phyloP scores from a whole-genome alignment of 345 rosid genomes.

The Gossypium rotundifolium region DNA sequence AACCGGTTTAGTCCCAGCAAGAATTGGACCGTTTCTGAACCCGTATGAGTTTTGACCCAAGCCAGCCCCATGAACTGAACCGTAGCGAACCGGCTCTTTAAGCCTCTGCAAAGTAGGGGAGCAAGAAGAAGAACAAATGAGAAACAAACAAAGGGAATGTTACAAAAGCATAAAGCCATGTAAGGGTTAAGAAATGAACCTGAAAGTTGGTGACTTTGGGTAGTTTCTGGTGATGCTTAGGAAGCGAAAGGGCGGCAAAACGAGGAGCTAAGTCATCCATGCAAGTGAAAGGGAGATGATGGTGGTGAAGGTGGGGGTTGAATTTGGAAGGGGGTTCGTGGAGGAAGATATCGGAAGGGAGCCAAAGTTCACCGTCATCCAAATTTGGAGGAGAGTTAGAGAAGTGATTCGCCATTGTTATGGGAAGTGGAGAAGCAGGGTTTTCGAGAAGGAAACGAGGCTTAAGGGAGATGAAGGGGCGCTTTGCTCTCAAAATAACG shows the following conservation, averaged over 20 bases:
- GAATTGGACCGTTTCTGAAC: neutral
- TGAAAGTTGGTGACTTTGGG: conserved; percentile 7
- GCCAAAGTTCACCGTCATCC: conserved; percentile 34
- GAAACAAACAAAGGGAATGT: neutral
- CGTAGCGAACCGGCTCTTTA: conserved; percentile 3
- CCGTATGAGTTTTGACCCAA: conserved; percentile 4
- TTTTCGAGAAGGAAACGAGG: neutral
- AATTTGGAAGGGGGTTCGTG: conserved; percentile 17
- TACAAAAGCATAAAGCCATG: neutral
- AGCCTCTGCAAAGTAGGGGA: neutral
- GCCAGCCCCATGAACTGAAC: neutral
- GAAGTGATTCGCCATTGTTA: conserved; percentile 15
- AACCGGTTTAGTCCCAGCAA: conserved; percentile 13
- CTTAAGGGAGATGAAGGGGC: neutral
- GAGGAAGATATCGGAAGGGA: conserved; percentile 30
- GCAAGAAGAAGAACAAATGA: neutral
- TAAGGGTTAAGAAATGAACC: conserved; percentile 6
- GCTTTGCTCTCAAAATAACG: conserved; percentile 26
- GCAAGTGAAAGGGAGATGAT: conserved; percentile 2
- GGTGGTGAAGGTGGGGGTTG: neutral
- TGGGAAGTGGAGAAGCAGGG: neutral
- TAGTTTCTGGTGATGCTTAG: conserved; percentile 1
- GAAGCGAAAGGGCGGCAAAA: conserved; percentile 26
- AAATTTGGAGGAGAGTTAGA: conserved; percentile 23
- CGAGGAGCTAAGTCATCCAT: conserved; percentile 27